Percentiles rank a stretch among this genome's conserved stretches.
Evolutionary conservation across 2,329 filamentous ascomycete genomes (phyloP).

Genomic region (Colletotrichum sansevieriae): DNA sequence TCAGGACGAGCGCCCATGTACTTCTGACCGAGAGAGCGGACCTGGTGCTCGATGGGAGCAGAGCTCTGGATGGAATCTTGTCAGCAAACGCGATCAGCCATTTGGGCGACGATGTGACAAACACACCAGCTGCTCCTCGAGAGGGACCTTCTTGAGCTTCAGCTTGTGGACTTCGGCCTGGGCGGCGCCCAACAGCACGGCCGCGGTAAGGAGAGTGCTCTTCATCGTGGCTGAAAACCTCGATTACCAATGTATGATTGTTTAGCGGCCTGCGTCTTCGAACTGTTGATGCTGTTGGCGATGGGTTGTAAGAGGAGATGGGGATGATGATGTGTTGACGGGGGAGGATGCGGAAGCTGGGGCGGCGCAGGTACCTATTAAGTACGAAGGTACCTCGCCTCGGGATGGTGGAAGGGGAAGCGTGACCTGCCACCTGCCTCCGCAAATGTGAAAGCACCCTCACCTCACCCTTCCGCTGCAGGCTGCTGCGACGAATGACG

Average conservation of each 20-base stretch:
- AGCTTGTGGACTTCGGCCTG: conserved; percentile 93
- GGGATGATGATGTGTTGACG: conserved; percentile 41
- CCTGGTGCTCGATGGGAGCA: conserved; percentile 84
- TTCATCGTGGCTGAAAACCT: conserved; percentile 76
- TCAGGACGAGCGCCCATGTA: conserved; percentile 88
- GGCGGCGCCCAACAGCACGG: conserved; percentile 84
- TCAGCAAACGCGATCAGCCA: conserved; percentile 36
- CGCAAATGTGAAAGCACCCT: conserved; percentile 14
- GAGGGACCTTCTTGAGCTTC: conserved; percentile 96
- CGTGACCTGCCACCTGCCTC: conserved; percentile 38
- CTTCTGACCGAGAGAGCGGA: conserved; percentile 90
- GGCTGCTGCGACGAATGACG: conserved; percentile 2
- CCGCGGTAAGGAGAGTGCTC: conserved; percentile 82
- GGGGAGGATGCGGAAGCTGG: conserved; percentile 34
- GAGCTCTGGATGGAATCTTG: conserved; percentile 67
- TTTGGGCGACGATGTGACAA: neutral
- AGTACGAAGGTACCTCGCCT: conserved; percentile 35
- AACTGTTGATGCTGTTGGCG: conserved; percentile 25
- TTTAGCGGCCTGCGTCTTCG: conserved; percentile 34
- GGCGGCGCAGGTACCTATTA: conserved; percentile 39
- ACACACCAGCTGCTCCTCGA: conserved; percentile 91
- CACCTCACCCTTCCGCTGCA: conserved; percentile 19
- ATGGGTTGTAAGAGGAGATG: conserved; percentile 18
- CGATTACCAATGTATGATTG: conserved; percentile 17
- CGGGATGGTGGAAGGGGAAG: neutral